Evolutionary conservation across 176 grass and related monocot genomes (phyloP), one percentile per base, ranked within the genome.

Genomic region (Aegilops tauschii): DNA sequence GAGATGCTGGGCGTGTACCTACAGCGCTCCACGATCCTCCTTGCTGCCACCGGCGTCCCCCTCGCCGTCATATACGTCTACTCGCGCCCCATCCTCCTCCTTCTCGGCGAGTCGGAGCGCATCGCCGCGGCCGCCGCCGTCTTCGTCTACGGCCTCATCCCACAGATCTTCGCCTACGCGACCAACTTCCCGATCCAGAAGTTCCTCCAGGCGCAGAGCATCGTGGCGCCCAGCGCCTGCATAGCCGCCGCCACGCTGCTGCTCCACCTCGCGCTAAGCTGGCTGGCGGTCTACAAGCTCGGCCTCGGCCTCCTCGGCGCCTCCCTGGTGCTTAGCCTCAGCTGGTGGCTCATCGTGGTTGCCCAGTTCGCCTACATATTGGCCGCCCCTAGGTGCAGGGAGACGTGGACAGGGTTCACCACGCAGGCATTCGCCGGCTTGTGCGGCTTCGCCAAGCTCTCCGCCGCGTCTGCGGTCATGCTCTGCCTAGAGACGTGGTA

Each of bases 191-290:
- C 91, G 3, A 93, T 95, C 71, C 91, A 95, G 35, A 95, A 93
- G 86, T 95, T 95, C 63, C 21, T 95, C 29, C 93, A 95, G 79
- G 88, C 93, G 30, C 91, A 95, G 76, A 95, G 93, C 85, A 95
- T 93, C 30, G 89, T 95, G 49, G 77, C 84, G 42, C 93, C 93
- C 8, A 95, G 93, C 62, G 93, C 93, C 16, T 93, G 78, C 63
- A 95, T 95, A 30, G 67, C 84, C 1, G 75, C 85, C 0, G 77
- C 61, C 64, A 66, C 64, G 12, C 64, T 66, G 12, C 2, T 31
- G 28, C 64, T 66, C 64, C 64, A 66, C 64, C 10, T 66, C 12
- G 64, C 28, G 12, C 28, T 66, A 5, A 66, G 64, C 28, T 66
- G 64, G 64, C 28, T 66, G 28, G 64, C 29, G 1, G 89, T 91